A percentile compares a stretch with the other conserved stretches of the same genome.
Conservation (phyloP, 768 basidiomycete species). For the Leccinum uliginosum region DNA sequence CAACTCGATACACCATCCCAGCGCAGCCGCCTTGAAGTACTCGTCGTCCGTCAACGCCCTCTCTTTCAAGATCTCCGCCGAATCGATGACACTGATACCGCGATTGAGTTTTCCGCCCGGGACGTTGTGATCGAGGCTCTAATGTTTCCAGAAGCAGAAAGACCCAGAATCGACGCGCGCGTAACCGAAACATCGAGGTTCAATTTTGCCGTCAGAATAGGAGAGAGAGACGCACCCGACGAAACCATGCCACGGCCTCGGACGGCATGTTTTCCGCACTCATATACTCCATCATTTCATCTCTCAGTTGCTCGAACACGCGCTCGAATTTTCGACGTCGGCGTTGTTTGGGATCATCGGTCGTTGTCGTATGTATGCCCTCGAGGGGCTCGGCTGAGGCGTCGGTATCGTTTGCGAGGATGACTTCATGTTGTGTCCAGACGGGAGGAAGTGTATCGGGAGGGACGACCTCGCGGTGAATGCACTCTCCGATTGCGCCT, state of each 20-base stretch:
- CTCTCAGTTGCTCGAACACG: conserved; percentile 65
- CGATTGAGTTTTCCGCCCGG: conserved; percentile 96
- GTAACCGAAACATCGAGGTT: not conserved
- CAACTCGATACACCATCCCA: conserved; percentile 96
- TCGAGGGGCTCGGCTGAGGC: not conserved
- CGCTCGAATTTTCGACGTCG: conserved; percentile 61
- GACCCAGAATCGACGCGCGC: not conserved
- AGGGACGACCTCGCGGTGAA: not conserved
- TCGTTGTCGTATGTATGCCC: not conserved
- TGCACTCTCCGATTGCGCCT: not conserved
- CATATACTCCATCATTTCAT: conserved; percentile 74
- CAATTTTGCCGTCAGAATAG: not conserved
- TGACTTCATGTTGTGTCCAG: not conserved
- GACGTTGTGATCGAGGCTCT: conserved; percentile 91
- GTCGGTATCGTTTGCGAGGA: not conserved
- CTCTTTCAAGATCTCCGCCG: conserved; percentile 82
- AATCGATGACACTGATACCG: conserved; percentile 93
- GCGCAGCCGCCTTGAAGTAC: conserved; percentile 51
- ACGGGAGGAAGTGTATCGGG: not conserved
- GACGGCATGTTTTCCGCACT: conserved; percentile 69
- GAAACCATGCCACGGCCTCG: conserved; percentile 83
- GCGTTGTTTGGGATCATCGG: conserved; percentile 29
- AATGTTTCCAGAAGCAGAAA: not conserved
- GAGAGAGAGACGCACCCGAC: conserved; percentile 47
- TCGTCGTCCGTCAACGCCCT: conserved; percentile 49